Evolutionary conservation across 768 basidiomycete genomes (phyloP).

Genomic region (Mrakia blollopis): DNA sequence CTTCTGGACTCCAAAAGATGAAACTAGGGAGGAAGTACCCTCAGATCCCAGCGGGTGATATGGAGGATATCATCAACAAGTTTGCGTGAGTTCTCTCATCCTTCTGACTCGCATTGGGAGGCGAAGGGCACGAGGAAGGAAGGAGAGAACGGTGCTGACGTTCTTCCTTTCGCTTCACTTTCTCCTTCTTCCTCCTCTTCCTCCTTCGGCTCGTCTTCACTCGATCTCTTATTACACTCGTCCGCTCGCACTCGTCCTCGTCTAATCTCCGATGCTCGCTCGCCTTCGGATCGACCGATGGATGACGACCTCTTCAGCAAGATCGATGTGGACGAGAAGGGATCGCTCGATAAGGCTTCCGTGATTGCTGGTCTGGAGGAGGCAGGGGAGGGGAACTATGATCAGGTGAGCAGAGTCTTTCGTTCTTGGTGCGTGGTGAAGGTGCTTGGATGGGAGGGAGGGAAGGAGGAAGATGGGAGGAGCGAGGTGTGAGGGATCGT

Average conservation of each 20-base stretch:
- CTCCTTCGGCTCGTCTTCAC: background rate
- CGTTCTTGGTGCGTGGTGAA: background rate
- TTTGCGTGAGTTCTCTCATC: conserved; percentile 72
- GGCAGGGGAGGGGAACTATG: conserved; percentile 77
- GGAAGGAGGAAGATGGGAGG: too few species aligned
- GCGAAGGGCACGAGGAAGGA: conserved; percentile 12
- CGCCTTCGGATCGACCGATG: background rate
- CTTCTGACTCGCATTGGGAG: background rate
- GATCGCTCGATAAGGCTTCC: conserved; percentile 56
- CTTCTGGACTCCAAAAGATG: conserved; percentile 44
- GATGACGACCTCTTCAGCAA: conserved; percentile 35
- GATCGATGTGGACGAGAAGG: conserved; percentile 45
- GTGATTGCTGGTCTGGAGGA: conserved; percentile 73
- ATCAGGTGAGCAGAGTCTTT: conserved; percentile 46
- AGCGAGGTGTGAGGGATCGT: too few species aligned
- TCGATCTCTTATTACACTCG: too few species aligned
- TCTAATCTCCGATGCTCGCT: background rate
- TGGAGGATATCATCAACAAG: conserved; percentile 85
- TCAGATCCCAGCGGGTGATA: conserved; percentile 84
- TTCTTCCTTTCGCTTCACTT: background rate
- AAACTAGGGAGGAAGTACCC: conserved; percentile 88
- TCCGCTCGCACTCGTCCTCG: background rate
- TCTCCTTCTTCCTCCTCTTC: conserved; percentile 27
- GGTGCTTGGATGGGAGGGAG: background rate
- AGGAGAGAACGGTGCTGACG: background rate